Conservation (phyloP, 176 grass and related monocot genomes). For the Paspalum notatum region DNA sequence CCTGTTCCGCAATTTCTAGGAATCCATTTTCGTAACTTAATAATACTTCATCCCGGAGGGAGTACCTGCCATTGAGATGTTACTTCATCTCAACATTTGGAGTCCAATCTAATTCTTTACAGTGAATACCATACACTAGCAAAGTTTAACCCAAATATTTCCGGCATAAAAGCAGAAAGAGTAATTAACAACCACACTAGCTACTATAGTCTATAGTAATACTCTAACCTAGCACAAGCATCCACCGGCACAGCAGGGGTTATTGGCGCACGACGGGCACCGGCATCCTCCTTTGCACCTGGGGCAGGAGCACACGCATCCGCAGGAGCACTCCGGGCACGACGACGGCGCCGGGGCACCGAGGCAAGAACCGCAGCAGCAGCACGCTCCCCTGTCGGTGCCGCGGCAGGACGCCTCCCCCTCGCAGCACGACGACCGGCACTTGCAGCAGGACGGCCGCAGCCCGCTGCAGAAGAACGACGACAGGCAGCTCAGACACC, state of each 20-base stretch:
- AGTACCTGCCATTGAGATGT: background rate
- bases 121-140: background rate
- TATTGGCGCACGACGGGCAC: slow-evolving; percentile 54
- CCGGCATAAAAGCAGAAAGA: background rate
- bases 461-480: slow-evolving; percentile 49
- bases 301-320: slow-evolving; percentile 81
- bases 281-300: slow-evolving; percentile 53
- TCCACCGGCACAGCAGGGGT: slow-evolving; percentile 56
- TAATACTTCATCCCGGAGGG: too few species aligned
- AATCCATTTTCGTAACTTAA: too few species aligned
- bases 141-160: slow-evolving; percentile 4
- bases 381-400: slow-evolving; percentile 34
- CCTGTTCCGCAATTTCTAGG: too few species aligned
- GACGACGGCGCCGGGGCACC: slow-evolving; percentile 32
- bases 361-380: slow-evolving; percentile 35
- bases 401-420: slow-evolving; percentile 34
- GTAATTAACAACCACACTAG: background rate
- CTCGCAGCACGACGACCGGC: slow-evolving; percentile 57
- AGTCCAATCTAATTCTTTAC: slow-evolving; percentile 15
- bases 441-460: slow-evolving; percentile 49
- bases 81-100: slow-evolving; percentile 15
- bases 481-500: slow-evolving; percentile 41
- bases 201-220: background rate
- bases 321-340: slow-evolving; percentile 83
- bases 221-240: slow-evolving; percentile 62